These are phyloP conservation scores for Conticribra weissflogii DNA, from an alignment of 108 stramenopile genomes.

Conservation along the genomic window DNA sequence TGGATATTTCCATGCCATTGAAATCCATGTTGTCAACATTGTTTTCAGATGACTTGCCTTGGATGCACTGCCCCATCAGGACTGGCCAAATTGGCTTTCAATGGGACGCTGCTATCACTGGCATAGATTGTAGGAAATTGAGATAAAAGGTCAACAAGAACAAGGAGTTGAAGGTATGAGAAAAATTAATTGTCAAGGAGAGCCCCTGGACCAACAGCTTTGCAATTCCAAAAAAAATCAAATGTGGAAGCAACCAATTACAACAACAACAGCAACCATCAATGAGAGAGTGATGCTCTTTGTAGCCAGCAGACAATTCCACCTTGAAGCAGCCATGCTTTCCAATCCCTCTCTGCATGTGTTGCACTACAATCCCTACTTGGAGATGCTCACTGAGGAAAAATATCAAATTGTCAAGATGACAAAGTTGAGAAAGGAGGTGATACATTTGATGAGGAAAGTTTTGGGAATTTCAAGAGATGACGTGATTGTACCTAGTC, in stretches of 20 bases:
- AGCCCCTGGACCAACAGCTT: not conserved
- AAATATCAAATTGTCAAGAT: conserved; percentile 90
- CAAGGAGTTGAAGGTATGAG: too few relatives aligned
- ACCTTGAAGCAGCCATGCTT: conserved; percentile 98
- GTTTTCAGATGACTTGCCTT: too few relatives aligned
- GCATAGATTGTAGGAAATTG: too few relatives aligned
- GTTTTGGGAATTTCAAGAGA: conserved; percentile 24
- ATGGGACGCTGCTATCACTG: conserved; percentile 8
- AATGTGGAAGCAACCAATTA: too few relatives aligned
- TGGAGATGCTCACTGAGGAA: conserved; percentile 90
- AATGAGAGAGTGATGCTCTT: conserved; percentile 87
- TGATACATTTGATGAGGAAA: conserved; percentile 49
- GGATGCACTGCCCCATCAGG: conserved; percentile 94
- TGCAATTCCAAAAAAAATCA: too few relatives aligned
- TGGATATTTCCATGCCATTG: too few relatives aligned
- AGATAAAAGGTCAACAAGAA: too few relatives aligned
- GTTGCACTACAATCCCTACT: conserved; percentile 96
- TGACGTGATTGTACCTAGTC: too few relatives aligned
- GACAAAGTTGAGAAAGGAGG: conserved; percentile 71
- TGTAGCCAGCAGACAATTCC: conserved; percentile 97
- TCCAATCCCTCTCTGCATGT: conserved; percentile 91
- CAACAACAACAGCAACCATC: too few relatives aligned
- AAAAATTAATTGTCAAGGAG: too few relatives aligned
- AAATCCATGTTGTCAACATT: too few relatives aligned
- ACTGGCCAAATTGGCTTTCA: conserved; percentile 26